A percentile compares a stretch with the other conserved stretches of the same genome.
These are phyloP conservation scores for Cytospora schulzeri DNA, from an alignment of 2,329 filamentous ascomycete species.

Conservation along the genomic window DNA sequence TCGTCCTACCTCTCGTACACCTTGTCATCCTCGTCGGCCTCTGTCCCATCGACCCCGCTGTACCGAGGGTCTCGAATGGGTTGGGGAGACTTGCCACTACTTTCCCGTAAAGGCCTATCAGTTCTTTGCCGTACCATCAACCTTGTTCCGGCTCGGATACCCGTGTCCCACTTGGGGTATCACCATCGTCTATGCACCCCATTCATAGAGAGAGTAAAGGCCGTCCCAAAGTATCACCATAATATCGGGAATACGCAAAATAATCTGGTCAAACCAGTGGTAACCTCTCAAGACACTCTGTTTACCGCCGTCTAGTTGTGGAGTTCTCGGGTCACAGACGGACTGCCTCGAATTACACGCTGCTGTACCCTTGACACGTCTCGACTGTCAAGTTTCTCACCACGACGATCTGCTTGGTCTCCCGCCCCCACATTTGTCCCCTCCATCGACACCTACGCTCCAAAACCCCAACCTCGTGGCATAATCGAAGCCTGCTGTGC, in stretches of 20 bases:
- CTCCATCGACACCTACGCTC: slow-evolving; percentile 20
- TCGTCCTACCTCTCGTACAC: slow-evolving; percentile 1
- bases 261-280: slow-evolving; percentile 10
- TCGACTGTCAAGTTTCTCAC: slow-evolving; percentile 5
- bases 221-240: slow-evolving; percentile 4
- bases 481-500: slow-evolving; percentile 8
- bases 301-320: slow-evolving; percentile 11
- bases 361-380: slow-evolving; percentile 13
- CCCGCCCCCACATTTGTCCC: slow-evolving; percentile 9
- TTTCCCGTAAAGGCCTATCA: neutral
- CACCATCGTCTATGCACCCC: slow-evolving; percentile 13
- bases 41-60: slow-evolving; percentile 21
- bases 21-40: neutral
- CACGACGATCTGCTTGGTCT: slow-evolving; percentile 10
- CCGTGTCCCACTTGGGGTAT: slow-evolving; percentile 16
- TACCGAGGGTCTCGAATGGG: neutral
- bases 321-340: slow-evolving; percentile 9
- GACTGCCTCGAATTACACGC: slow-evolving; percentile 4
- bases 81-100: slow-evolving; percentile 2
- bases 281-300: slow-evolving; percentile 15
- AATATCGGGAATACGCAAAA: neutral
- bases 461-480: slow-evolving; percentile 13
- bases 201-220: slow-evolving; percentile 7
- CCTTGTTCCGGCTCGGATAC: slow-evolving; percentile 6
- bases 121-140: slow-evolving; percentile 7